Base-by-base conservation (phyloP, 352 stramenopile species). In the Phytophthora uliginosa region DNA sequence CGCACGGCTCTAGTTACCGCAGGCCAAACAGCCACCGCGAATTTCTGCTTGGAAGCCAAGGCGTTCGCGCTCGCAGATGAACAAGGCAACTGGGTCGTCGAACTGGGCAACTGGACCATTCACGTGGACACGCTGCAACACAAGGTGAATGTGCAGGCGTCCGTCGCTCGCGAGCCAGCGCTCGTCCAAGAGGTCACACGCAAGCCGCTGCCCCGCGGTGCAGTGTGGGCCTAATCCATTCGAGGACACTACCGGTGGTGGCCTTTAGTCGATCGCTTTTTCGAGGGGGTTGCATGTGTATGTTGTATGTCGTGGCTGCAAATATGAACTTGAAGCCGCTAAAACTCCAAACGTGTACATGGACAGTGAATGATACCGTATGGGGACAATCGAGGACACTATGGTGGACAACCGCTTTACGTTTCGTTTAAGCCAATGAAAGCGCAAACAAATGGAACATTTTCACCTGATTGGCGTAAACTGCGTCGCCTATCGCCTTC, bases 51-150 rank as follows among this genome's bases (percentile, higher is more conserved):
- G n/a, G 53, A 64, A 0, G 54, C 69, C 4, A 79, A 77, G 22
- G 59, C 63, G 26, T 93, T 93, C 61, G 61, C 72, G 6, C 59
- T 91, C 4, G 81, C 79, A 0, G 69, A 80, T 50, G 76, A 74
- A 31, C 22, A 71, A 5, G 85, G 85, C 10, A 59, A 78, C 22
- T 87, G 75, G 74, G 58, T 69, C 20, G 64, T 79, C 26, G 59
- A 77, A 18, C 18, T 64, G 40, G 85, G 85, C n/a, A 77, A 63
- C 31, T 93, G 85, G 85, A 69, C 66, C 8, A 65, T 87, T 26
- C 69, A 83, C 36, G 47, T 83, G 15, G 70, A 76, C 48, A 62
- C 61, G 5, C 40, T 83, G 42, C 68, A 66, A 3, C 71, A 81
- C 38, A 71, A 81, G 20, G 64, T 89, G 17, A 50, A 69, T 12